phyloP scores from a whole-genome alignment of 106 monocot genomes.

The Allium sativum region DNA sequence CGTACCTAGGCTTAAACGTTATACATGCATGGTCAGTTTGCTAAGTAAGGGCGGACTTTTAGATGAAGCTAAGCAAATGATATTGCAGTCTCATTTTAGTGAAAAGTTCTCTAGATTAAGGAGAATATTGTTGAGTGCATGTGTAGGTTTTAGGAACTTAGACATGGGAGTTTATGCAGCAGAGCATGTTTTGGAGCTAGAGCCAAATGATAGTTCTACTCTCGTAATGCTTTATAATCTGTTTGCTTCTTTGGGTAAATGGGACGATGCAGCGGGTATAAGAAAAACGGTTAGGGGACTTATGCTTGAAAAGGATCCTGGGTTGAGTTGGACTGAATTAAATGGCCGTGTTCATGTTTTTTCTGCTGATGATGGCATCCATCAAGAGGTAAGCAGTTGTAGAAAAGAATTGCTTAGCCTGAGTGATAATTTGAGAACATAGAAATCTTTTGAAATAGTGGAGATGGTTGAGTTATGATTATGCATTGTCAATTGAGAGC shows the following conservation, averaged over 20 bases:
- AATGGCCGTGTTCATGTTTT: conserved; percentile 38
- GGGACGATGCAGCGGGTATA: conserved; percentile 47
- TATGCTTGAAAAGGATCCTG: conserved; percentile 74
- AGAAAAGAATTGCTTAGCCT: conserved; percentile 42
- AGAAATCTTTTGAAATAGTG: conserved; percentile 11
- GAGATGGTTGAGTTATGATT: background rate
- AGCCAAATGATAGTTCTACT: conserved; percentile 59
- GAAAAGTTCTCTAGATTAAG: conserved; percentile 45
- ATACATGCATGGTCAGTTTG: conserved; percentile 66
- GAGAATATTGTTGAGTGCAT: conserved; percentile 72
- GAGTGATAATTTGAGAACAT: conserved; percentile 36
- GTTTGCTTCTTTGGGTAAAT: conserved; percentile 61
- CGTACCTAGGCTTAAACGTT: conserved; percentile 59
- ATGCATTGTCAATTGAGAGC: too few species aligned
- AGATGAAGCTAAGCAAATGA: conserved; percentile 60
- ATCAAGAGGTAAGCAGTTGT: conserved; percentile 32
- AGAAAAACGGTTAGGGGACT: conserved; percentile 65
- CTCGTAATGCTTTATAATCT: conserved; percentile 75
- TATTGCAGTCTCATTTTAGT: conserved; percentile 43
- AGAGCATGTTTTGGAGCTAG: conserved; percentile 27
- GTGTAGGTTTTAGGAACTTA: conserved; percentile 40
- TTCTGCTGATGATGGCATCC: conserved; percentile 56
- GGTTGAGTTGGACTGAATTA: conserved; percentile 76
- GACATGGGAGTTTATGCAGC: conserved; percentile 46
- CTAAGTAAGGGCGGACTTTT: conserved; percentile 54